Percentiles rank a stretch among this genome's conserved stretches.
These are phyloP conservation scores for Ascocoryne sarcoides DNA, from an alignment of 2,329 filamentous ascomycete genomes.

Conservation along the genomic window DNA sequence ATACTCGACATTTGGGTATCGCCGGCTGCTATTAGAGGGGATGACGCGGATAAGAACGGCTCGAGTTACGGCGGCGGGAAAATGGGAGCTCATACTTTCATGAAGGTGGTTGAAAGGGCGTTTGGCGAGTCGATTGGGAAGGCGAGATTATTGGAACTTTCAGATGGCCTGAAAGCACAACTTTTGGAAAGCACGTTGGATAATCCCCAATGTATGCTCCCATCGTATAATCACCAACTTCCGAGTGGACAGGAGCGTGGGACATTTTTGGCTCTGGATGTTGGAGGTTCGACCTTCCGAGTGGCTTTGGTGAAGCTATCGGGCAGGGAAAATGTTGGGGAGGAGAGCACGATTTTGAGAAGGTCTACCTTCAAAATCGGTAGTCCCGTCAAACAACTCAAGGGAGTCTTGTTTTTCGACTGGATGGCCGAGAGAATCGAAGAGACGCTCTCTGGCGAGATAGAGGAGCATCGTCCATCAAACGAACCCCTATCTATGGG, in stretches of 20 bases:
- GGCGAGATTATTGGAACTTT: constrained; percentile 35
- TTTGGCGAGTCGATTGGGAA: constrained; percentile 41
- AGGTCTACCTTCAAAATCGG: constrained; percentile 49
- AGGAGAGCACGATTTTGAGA: constrained; percentile 43
- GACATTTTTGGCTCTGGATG: constrained; percentile 54
- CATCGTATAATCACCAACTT: constrained; percentile 56
- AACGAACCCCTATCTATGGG: constrained; percentile 44
- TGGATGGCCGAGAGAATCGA: constrained; percentile 57
- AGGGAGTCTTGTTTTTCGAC: constrained; percentile 54
- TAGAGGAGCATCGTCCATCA: constrained; percentile 30
- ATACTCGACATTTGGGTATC: constrained; percentile 43
- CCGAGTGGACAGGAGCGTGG: constrained; percentile 52
- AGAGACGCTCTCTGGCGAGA: constrained; percentile 43
- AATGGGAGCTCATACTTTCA: constrained; percentile 30
- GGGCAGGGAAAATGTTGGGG: constrained; percentile 33
- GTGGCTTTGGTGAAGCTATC: constrained; percentile 54
- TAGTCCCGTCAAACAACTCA: constrained; percentile 44
- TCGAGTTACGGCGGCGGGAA: neutral
- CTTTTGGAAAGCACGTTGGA: constrained; percentile 43
- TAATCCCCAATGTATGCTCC: constrained; percentile 52
- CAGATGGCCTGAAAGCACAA: constrained; percentile 43
- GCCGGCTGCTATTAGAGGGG: constrained; percentile 26
- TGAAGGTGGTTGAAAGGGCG: constrained; percentile 45
- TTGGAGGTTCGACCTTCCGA: constrained; percentile 60
- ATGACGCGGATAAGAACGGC: neutral